Evolutionary conservation across 768 basidiomycete genomes (phyloP).

Genomic region (Lactarius tabidus): DNA sequence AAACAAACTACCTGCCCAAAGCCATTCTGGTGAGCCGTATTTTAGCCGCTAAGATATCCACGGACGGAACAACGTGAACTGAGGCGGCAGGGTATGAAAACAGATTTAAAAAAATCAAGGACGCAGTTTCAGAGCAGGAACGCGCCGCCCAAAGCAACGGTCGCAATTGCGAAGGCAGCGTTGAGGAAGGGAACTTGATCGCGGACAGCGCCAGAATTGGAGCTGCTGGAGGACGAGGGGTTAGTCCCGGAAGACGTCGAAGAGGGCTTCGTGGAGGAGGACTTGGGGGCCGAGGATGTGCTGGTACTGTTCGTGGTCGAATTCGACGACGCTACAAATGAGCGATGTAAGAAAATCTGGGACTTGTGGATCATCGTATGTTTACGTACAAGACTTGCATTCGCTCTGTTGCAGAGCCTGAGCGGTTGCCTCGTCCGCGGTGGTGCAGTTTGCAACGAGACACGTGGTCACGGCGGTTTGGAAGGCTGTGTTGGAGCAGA

Average conservation of each 20-base stretch:
- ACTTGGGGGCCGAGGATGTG: too few species aligned
- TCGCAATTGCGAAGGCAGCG: background rate
- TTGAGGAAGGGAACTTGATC: slow-evolving; percentile 10
- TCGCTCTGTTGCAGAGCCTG: slow-evolving; percentile 30
- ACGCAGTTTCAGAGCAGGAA: background rate
- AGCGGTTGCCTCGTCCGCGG: slow-evolving; percentile 34
- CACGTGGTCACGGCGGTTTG: slow-evolving; percentile 35
- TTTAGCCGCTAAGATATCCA: background rate
- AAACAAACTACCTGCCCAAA: background rate
- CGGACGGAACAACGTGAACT: background rate
- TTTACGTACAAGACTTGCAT: slow-evolving; percentile 32
- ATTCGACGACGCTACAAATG: background rate
- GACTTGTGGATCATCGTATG: background rate
- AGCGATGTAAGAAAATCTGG: background rate
- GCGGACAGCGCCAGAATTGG: background rate
- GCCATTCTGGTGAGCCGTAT: too few species aligned
- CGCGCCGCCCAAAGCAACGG: slow-evolving; percentile 11
- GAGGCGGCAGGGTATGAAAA: background rate
- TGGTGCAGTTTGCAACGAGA: slow-evolving; percentile 35
- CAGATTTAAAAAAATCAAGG: background rate
- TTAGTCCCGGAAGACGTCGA: background rate
- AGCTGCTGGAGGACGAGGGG: background rate
- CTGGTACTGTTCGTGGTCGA: background rate
- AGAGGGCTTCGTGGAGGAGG: background rate
- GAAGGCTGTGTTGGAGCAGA: slow-evolving; percentile 40